Evolutionary conservation across 768 basidiomycete species (phyloP).

Genomic region (Leccinum broughii): DNA sequence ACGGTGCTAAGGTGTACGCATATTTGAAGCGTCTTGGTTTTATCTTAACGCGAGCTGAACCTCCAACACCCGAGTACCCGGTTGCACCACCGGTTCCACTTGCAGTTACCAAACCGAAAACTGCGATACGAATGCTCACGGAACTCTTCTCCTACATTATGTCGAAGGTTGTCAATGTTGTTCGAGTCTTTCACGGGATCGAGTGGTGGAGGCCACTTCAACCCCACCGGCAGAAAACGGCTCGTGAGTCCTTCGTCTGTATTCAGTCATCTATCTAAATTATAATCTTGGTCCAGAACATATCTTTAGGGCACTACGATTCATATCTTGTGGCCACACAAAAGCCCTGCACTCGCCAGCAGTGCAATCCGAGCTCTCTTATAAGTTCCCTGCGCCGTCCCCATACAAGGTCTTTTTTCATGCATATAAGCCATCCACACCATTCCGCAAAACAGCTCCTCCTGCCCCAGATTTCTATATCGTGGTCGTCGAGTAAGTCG

Average conservation of each 20-base stretch:
- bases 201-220: constrained; percentile 70
- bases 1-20: constrained; percentile 73
- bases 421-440: constrained; percentile 86
- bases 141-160: constrained; percentile 16
- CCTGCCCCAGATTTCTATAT: constrained; percentile 84
- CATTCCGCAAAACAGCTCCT: constrained; percentile 76
- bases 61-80: constrained; percentile 57
- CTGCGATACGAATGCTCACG: constrained; percentile 1
- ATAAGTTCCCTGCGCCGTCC: constrained; percentile 3
- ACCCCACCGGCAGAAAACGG: constrained; percentile 52
- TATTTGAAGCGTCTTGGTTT: constrained; percentile 94
- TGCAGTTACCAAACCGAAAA: constrained; percentile 9
- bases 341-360: constrained; percentile 38
- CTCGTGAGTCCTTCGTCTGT: constrained; percentile 40
- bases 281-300: constrained; percentile 45
- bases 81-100: constrained; percentile 38
- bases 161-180: constrained; percentile 7
- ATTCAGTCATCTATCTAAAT: neutral
- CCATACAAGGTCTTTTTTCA: constrained; percentile 83
- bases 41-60: constrained; percentile 72
- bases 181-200: constrained; percentile 11
- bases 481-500: constrained; percentile 78
- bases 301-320: constrained; percentile 67
- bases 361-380: constrained; percentile 8
- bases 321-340: constrained; percentile 68